Evolutionary conservation across 352 stramenopile species (phyloP).

Genomic region (Globisporangium megalacanthum): DNA sequence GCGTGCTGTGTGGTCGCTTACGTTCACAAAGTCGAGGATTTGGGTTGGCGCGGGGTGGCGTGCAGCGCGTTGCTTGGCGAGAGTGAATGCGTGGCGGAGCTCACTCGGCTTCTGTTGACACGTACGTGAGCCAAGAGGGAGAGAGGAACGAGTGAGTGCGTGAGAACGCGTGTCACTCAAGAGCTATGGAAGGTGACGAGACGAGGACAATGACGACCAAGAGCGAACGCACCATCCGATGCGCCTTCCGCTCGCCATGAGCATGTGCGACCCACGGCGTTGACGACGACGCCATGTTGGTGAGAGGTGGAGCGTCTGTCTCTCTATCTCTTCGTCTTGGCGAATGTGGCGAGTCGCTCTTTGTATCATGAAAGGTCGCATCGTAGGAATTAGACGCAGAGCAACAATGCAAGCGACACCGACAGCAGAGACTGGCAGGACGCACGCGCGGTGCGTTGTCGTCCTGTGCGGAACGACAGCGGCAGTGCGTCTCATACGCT

Average conservation of each 20-base stretch:
- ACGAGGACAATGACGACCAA: background rate
- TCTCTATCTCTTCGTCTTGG: too few relatives aligned
- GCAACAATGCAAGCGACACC: background rate
- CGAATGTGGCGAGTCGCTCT: too few relatives aligned
- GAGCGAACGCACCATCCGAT: constrained; percentile 14
- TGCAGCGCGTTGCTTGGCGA: constrained; percentile 40
- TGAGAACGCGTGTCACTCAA: background rate
- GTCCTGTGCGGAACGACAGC: too few relatives aligned
- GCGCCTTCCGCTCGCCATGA: constrained; percentile 12
- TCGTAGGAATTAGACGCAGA: background rate
- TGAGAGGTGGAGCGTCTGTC: background rate
- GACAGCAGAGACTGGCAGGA: background rate
- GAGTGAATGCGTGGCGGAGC: constrained; percentile 50
- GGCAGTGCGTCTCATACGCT: background rate
- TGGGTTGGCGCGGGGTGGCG: constrained; percentile 24
- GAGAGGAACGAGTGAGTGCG: background rate
- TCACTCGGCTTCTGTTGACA: constrained; percentile 59
- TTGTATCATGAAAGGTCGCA: background rate
- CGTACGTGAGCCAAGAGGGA: background rate
- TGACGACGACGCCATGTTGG: background rate
- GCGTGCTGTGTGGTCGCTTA: constrained; percentile 62
- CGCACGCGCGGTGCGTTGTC: background rate
- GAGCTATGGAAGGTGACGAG: background rate
- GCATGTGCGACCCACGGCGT: constrained; percentile 14
- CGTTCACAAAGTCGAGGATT: constrained; percentile 67